phyloP scores from a whole-genome alignment of 1,284 basidiomycete species.

The Cerrena zonata region DNA sequence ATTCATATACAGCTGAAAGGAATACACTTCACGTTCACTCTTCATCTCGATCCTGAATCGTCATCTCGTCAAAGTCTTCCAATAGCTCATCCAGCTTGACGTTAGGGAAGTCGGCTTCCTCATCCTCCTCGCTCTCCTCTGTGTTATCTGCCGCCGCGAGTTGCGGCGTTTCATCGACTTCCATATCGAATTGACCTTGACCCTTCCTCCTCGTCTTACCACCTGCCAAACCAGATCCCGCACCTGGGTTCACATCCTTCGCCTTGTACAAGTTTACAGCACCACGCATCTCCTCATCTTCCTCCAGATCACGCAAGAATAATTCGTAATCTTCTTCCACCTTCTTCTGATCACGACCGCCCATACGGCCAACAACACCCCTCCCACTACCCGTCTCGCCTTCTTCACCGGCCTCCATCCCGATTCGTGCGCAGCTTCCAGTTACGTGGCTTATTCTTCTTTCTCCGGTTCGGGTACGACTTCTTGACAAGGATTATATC shows the following conservation, averaged over 20 bases:
- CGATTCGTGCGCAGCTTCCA: slow-evolving; percentile 93
- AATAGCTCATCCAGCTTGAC: slow-evolving; percentile 83
- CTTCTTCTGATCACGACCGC: slow-evolving; percentile 87
- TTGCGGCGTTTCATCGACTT: slow-evolving; percentile 54
- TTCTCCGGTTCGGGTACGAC: slow-evolving; percentile 89
- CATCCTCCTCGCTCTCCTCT: slow-evolving; percentile 47
- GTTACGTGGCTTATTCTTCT: slow-evolving; percentile 79
- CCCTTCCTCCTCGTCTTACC: slow-evolving; percentile 44
- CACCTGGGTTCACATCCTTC: slow-evolving; percentile 43
- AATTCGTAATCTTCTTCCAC: slow-evolving; percentile 96
- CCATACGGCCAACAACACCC: slow-evolving; percentile 84
- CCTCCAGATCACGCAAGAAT: slow-evolving; percentile 92
- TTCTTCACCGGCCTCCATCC: slow-evolving; percentile 85
- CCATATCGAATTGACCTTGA: slow-evolving; percentile 64
- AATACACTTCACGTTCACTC: too few species aligned
- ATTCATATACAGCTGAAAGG: too few species aligned
- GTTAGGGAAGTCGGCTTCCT: slow-evolving; percentile 86
- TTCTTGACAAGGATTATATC: slow-evolving; percentile 94
- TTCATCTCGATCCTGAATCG: slow-evolving; percentile 38
- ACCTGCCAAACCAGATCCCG: slow-evolving; percentile 41
- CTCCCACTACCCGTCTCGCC: slow-evolving; percentile 69
- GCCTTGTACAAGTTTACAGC: slow-evolving; percentile 87
- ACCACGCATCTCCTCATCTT: slow-evolving; percentile 88
- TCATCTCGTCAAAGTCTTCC: slow-evolving; percentile 88
- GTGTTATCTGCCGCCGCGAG: slow-evolving; percentile 26